Percentiles rank a stretch among this genome's conserved stretches.
phyloP scores from a whole-genome alignment of 805 yeast species.

The Hanseniaspora pseudoguilliermondii region DNA sequence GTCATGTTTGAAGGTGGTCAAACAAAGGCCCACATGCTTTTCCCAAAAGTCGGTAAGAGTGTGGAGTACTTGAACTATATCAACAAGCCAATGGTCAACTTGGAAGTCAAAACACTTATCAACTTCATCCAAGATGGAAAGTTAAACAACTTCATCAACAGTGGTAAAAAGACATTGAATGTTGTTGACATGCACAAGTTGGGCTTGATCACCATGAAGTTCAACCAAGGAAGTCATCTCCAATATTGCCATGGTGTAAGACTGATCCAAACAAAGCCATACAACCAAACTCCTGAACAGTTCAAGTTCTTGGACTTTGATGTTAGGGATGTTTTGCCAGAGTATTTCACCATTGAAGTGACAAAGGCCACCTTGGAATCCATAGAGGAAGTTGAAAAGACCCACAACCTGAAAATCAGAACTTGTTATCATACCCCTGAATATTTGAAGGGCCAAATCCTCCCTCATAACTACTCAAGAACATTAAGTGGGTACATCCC shows the following conservation, averaged over 20 bases:
- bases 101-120: slow-evolving; percentile 60
- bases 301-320: slow-evolving; percentile 26
- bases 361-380: slow-evolving; percentile 68
- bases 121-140: slow-evolving; percentile 58
- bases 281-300: slow-evolving; percentile 63
- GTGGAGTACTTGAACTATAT: slow-evolving; percentile 47
- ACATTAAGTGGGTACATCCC: slow-evolving; percentile 67
- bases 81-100: slow-evolving; percentile 38
- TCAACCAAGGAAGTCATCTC: slow-evolving; percentile 26
- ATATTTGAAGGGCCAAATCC: slow-evolving; percentile 59
- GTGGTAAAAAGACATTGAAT: slow-evolving; percentile 31
- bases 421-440: slow-evolving; percentile 58
- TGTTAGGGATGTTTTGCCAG: slow-evolving; percentile 18
- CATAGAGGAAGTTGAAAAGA: slow-evolving; percentile 53
- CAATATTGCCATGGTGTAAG: slow-evolving; percentile 9
- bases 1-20: slow-evolving; percentile 99
- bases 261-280: slow-evolving; percentile 41
- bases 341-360: slow-evolving; percentile 54
- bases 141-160: slow-evolving; percentile 26
- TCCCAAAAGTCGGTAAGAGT: slow-evolving; percentile 64
- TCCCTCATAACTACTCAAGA: slow-evolving; percentile 56
- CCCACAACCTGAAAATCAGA: slow-evolving; percentile 56
- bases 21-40: slow-evolving; percentile 72
- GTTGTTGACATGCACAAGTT: slow-evolving; percentile 64
- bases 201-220: slow-evolving; percentile 59